These are phyloP conservation scores for Penicillium italicum DNA, from an alignment of 2,329 filamentous ascomycete genomes.

Conservation along the genomic window DNA sequence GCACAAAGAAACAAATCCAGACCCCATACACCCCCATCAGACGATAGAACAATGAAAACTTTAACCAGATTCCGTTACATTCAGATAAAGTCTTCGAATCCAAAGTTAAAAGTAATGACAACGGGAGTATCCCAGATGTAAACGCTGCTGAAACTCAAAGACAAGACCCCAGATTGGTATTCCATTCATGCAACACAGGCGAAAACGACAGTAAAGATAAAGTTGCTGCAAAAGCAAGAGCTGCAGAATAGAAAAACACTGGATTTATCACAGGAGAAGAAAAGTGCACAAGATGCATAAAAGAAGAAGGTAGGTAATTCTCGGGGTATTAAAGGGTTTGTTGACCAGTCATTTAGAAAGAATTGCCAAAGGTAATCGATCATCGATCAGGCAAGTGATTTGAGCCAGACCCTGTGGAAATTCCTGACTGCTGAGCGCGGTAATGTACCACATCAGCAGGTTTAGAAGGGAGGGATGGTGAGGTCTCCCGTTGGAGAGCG, in stretches of 20 bases:
- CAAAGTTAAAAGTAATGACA: constrained; percentile 7
- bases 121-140: constrained; percentile 13
- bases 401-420: constrained; percentile 29
- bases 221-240: constrained; percentile 14
- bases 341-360: neutral
- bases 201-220: constrained; percentile 17
- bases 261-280: constrained; percentile 17
- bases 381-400: constrained; percentile 36
- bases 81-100: constrained; percentile 9
- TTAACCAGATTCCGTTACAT: constrained; percentile 10
- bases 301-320: neutral
- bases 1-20: neutral
- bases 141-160: constrained; percentile 10
- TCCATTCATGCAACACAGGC: constrained; percentile 8
- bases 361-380: neutral
- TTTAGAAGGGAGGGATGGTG: constrained; percentile 31
- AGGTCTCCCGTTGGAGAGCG: constrained; percentile 30
- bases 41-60: constrained; percentile 3
- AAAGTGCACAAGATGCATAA: constrained; percentile 7
- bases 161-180: neutral
- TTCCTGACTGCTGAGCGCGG: constrained; percentile 25
- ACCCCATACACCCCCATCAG: constrained; percentile 5
- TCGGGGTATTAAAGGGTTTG: constrained; percentile 5
- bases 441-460: constrained; percentile 32
- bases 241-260: constrained; percentile 4